These are phyloP conservation scores for Annulohypoxylon nitens DNA, from an alignment of 495 filamentous ascomycete genomes.

Conservation along the genomic window DNA sequence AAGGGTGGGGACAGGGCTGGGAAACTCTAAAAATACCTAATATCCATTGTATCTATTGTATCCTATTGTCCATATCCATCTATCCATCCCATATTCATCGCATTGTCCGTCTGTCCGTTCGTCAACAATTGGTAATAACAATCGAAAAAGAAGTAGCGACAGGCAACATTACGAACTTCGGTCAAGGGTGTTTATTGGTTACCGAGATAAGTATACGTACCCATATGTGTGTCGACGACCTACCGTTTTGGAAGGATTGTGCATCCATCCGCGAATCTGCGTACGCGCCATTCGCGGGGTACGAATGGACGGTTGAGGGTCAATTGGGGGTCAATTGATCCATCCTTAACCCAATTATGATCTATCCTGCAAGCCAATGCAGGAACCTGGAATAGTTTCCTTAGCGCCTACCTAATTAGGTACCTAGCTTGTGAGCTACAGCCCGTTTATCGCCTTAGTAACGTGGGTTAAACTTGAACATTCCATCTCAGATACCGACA, in stretches of 20 bases:
- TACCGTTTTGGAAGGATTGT: slow-evolving; percentile 24
- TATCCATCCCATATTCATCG: neutral
- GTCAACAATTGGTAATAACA: neutral
- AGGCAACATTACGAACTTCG: slow-evolving; percentile 17
- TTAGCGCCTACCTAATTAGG: neutral
- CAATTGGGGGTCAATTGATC: neutral
- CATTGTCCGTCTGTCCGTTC: neutral
- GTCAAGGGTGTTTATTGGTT: slow-evolving; percentile 26
- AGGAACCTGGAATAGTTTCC: slow-evolving; percentile 8
- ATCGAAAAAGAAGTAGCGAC: neutral
- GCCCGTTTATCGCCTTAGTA: neutral
- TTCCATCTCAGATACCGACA: slow-evolving; percentile 13
- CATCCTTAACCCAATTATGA: neutral
- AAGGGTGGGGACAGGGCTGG: neutral
- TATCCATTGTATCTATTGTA: neutral
- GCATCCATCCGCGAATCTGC: slow-evolving; percentile 4
- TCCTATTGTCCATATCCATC: neutral
- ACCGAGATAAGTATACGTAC: slow-evolving; percentile 9
- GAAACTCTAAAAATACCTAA: slow-evolving; percentile 31
- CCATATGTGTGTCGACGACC: slow-evolving; percentile 4
- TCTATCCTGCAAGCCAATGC: slow-evolving; percentile 6
- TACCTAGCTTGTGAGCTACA: slow-evolving; percentile 1
- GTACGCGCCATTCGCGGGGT: slow-evolving; percentile 15
- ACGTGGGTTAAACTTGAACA: neutral
- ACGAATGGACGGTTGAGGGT: neutral